Conservation (phyloP, 2,329 filamentous ascomycete species). For the Cytospora chrysosperma region DNA sequence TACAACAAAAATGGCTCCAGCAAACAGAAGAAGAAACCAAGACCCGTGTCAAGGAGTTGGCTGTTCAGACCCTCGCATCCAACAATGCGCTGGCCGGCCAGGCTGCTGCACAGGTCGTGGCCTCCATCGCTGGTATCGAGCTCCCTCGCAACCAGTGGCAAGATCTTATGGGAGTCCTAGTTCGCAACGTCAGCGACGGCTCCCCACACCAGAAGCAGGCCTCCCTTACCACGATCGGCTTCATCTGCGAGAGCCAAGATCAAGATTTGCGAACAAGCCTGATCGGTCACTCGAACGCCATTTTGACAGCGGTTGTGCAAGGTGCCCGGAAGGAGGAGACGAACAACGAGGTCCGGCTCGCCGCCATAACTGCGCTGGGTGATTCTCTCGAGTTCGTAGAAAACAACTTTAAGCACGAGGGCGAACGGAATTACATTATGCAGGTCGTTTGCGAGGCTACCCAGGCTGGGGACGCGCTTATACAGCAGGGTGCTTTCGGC, state of each 20-base stretch:
- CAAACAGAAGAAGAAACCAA: slow-evolving; percentile 81
- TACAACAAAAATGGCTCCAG: slow-evolving; percentile 91
- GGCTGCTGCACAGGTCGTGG: slow-evolving; percentile 91
- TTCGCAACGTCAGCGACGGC: slow-evolving; percentile 89
- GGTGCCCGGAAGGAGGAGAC: slow-evolving; percentile 95
- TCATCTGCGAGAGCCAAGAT: slow-evolving; percentile 96
- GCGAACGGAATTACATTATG: slow-evolving; percentile 99
- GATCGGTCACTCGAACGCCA: slow-evolving; percentile 89
- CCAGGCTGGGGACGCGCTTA: slow-evolving; percentile 84
- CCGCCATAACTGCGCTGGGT: slow-evolving; percentile 89
- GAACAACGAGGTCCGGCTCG: slow-evolving; percentile 85
- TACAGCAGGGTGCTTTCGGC: slow-evolving; percentile 94
- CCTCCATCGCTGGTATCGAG: slow-evolving; percentile 92
- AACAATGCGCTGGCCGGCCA: slow-evolving; percentile 79
- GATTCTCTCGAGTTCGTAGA: slow-evolving; percentile 97
- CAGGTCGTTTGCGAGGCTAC: slow-evolving; percentile 99
- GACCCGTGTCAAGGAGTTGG: slow-evolving; percentile 81
- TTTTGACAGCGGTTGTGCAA: slow-evolving; percentile 95
- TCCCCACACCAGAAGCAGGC: slow-evolving; percentile 88
- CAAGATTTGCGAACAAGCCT: slow-evolving; percentile 78
- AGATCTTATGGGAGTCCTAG: slow-evolving; percentile 83
- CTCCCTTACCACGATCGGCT: slow-evolving; percentile 94
- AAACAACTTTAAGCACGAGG: slow-evolving; percentile 98
- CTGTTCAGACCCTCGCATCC: slow-evolving; percentile 83
- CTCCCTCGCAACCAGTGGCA: slow-evolving; percentile 90